Conservation (phyloP, 2,329 filamentous ascomycete genomes). For the Fusarium subtropicale region DNA sequence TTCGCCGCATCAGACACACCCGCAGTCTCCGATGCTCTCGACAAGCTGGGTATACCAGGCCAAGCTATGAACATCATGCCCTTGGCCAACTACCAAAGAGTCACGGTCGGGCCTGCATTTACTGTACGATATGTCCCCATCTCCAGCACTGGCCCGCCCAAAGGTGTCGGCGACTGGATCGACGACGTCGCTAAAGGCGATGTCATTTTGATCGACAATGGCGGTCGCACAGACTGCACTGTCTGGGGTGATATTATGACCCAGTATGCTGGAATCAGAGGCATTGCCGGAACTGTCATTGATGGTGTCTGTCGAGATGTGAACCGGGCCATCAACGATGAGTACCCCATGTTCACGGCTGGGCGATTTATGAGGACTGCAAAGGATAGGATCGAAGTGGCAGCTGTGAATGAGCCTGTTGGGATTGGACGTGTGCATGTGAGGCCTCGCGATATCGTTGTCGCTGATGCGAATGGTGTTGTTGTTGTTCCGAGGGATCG, state of each 20-base stretch:
- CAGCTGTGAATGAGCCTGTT: not conserved
- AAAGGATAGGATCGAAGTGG: not conserved
- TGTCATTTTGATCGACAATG: conserved; percentile 51
- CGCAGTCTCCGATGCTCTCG: conserved; percentile 8
- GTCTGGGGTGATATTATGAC: conserved; percentile 54
- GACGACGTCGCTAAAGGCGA: conserved; percentile 33
- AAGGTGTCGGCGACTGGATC: conserved; percentile 1
- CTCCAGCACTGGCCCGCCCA: not conserved
- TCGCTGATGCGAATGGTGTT: conserved; percentile 9
- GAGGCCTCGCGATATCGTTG: conserved; percentile 3
- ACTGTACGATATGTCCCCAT: conserved; percentile 5
- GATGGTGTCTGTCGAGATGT: conserved; percentile 13
- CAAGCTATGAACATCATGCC: conserved; percentile 9
- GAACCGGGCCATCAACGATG: not conserved
- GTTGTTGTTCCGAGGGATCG: conserved; percentile 3
- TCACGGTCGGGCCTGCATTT: not conserved
- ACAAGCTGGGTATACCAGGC: conserved; percentile 3
- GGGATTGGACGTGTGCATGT: conserved; percentile 1
- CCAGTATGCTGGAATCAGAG: conserved; percentile 48
- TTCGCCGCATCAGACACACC: not conserved
- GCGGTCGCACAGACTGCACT: conserved; percentile 51
- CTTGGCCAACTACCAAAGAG: not conserved
- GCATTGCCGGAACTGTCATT: conserved; percentile 3
- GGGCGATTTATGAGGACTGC: conserved; percentile 10
- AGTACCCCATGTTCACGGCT: conserved; percentile 7